Base-by-base conservation (phyloP, 306 rosid genomes). In the Quercus suber region DNA sequence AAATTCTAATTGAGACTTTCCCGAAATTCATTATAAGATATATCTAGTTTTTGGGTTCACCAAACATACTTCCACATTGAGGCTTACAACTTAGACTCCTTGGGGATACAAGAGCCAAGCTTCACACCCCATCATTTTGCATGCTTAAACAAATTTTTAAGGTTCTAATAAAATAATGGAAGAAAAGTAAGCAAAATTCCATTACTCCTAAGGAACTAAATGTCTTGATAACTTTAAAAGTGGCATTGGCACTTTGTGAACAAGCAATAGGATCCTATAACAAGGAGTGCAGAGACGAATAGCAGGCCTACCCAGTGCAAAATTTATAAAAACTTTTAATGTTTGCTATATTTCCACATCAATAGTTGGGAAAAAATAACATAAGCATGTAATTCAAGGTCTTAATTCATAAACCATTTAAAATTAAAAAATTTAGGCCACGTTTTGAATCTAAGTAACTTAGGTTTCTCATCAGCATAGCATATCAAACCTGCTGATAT, bases 401-500 rank as follows among this genome's bases (percentile, higher is more conserved):
- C 73, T 15, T 43, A 49, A 20, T 28, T 63, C 37, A 63, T 4
- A 63, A 59, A 49, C 53, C 5, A 3, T 11, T 59, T 59, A 21
- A 13, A 21, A 59, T 59, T 59, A 59, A 59, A 23, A 21, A 4
- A 0, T 9, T 19, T 11, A 74, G 57, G 74, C 49, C 70, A 6
- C 56, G 72, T 13, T 28, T 9, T 18, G 56, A 55, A 72, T 73
- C 27, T 10, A 78, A 35, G 19, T 6, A 77, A 73, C 57, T 28
- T 35, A 52, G 33, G 57, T 70, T 20, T 21, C 52, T 59, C 33
- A 60, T 59, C 67, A 49, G 17, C 77, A 79, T 56, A 72, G 53
- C 33, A 64, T 67, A 75, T n/a, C 86, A 35, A 81, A 95, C 99
- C 99, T 91, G 94, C 1, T 84, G 86, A 75, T 95, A 91, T 78